phyloP scores from a whole-genome alignment of 2,329 filamentous ascomycete genomes.

The Nakataea oryzae region DNA sequence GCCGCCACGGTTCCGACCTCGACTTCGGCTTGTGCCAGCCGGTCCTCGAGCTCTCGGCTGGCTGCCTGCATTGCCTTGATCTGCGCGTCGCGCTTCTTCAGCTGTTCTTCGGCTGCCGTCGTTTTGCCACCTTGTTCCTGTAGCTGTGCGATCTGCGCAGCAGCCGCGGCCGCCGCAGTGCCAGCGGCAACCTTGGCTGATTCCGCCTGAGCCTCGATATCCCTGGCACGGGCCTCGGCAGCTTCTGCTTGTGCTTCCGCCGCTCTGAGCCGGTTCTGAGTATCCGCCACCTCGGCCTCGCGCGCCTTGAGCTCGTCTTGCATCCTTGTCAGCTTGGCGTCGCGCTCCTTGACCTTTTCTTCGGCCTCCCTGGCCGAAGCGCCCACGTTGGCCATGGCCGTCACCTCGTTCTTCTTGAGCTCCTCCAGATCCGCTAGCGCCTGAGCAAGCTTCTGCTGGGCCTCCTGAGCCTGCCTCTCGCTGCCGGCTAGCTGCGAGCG shows the following conservation, averaged over 20 bases:
- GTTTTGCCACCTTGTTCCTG: slow-evolving; percentile 22
- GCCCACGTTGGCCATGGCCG: slow-evolving; percentile 7
- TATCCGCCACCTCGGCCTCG: neutral
- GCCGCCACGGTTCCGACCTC: slow-evolving; percentile 24
- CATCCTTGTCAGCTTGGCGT: neutral
- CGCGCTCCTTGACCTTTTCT: neutral
- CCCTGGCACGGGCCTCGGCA: neutral
- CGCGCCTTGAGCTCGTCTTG: neutral
- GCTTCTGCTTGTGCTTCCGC: neutral
- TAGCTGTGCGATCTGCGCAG: slow-evolving; percentile 9
- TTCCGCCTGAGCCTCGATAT: slow-evolving; percentile 4
- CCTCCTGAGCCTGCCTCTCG: slow-evolving; percentile 23
- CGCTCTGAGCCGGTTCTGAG: neutral
- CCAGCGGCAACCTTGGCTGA: slow-evolving; percentile 6
- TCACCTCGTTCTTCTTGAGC: slow-evolving; percentile 9
- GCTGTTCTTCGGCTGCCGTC: slow-evolving; percentile 22
- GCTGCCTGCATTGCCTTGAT: slow-evolving; percentile 32
- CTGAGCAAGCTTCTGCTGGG: slow-evolving; percentile 37
- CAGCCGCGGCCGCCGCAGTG: slow-evolving; percentile 9
- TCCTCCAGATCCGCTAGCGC: slow-evolving; percentile 36
- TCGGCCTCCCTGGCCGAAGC: neutral
- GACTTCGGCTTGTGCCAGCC: slow-evolving; percentile 25
- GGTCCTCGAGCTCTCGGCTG: slow-evolving; percentile 25
- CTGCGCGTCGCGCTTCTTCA: slow-evolving; percentile 31
- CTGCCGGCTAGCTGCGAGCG: slow-evolving; percentile 17